Evolutionary conservation across 2,329 filamentous ascomycete genomes (phyloP), one percentile per base, ranked within the genome.

Genomic region (Apiospora malaysiana): DNA sequence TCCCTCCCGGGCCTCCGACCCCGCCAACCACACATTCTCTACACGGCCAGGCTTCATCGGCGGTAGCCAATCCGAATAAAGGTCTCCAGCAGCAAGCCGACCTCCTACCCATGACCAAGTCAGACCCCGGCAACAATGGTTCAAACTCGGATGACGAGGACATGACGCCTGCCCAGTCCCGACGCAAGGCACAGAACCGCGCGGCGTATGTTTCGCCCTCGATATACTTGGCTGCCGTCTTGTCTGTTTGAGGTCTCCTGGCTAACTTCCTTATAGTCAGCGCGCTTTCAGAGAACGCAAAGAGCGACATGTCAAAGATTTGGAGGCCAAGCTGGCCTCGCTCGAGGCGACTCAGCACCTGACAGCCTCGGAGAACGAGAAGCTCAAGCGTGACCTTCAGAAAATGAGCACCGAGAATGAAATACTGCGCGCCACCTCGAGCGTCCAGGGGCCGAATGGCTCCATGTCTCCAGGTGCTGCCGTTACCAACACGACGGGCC

Each of bases 231-330:
- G 32, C 18, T 40, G 42, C 12, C 12, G 18, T 40, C 32, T 63
- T 63, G 32, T 12, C 56, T 18, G 2, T n/a, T 32, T 63, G 27
- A 21, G 8, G 21, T 5, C 18, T 40, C 56, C 4, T 40, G 32
- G 56, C 56, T 63, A 63, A 63, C 56, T 63, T 69, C 40, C 51
- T n/a, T 68, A 40, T 73, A 98, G 95, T 66, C 96, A 98, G 87
- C 92, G 95, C 76, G 95, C 96, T 43, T 98, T 98, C 81, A 94
- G 95, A 72, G 95, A 98, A 82, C 92, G 95, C 76, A 98, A 98
- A 82, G 95, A 98, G 81, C 92, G 91, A 71, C 95, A 97, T 78
- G 94, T 98, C 73, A 95, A 95, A 80, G 94, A 98, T 72, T 91
- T 98, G 32, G 95, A 98, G 82, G 89, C 90, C 71, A 96, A 97